Base-by-base conservation (phyloP, 1,284 basidiomycete species). In the Entoloma clypeatum region DNA sequence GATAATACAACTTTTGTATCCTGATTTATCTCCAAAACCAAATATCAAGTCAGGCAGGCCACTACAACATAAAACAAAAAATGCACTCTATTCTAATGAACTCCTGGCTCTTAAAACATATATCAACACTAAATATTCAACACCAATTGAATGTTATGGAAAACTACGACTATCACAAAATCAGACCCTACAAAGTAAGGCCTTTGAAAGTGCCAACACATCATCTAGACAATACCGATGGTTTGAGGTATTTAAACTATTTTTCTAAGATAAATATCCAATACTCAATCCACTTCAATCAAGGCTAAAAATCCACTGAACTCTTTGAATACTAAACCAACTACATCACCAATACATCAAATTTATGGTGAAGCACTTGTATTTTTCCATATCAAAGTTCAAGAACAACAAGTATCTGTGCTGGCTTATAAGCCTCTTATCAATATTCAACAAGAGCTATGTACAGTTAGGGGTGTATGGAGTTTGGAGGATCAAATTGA, bases 1-100 rank as follows among this genome's bases (percentile, higher is more conserved):
- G 22, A 31, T 41, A 25, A 21, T 55, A 17, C 36, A 30, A 9
- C n/a, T 30, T 7, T 30, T 14, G 7, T 30, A 30, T 11, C 28
- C 28, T 14, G 18, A 30, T 17, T 30, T 11, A 17, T 14, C n/a
- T 8, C 7, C 18, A 13, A 11, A 7, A 30, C n/a, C n/a, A n/a
- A n/a, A n/a, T n/a, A n/a, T n/a, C n/a, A n/a, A n/a, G n/a, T n/a
- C n/a, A n/a, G n/a, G n/a, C n/a, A n/a, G n/a, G n/a, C n/a, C n/a
- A n/a, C n/a, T n/a, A n/a, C n/a, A n/a, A n/a, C n/a, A n/a, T n/a
- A n/a, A n/a, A n/a, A n/a, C n/a, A n/a, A n/a, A n/a, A n/a, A n/a
- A n/a, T n/a, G n/a, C n/a, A n/a, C n/a, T n/a, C n/a, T n/a, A n/a
- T n/a, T n/a, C n/a, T n/a, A n/a, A n/a, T n/a, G n/a, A n/a, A n/a